Base-by-base conservation (phyloP, 2,329 filamentous ascomycete genomes). In the Cercospora sesami region DNA sequence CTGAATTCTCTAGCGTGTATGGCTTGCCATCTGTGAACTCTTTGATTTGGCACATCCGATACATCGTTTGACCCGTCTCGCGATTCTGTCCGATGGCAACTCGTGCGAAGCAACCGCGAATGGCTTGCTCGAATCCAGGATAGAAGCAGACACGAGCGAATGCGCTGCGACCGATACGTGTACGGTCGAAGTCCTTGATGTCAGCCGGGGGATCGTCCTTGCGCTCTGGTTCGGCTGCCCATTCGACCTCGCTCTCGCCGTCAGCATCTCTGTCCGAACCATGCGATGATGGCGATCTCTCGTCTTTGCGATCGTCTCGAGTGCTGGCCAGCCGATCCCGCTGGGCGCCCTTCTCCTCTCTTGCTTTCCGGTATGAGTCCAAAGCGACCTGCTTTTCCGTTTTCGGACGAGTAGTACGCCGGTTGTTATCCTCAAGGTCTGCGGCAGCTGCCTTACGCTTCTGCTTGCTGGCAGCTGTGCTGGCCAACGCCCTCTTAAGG, bases 91-190 rank as follows among this genome's bases (percentile, higher is more conserved):
- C 94, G 66, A 97, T 87, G 70, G 90, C 91, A 72, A 98, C 88
- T 62, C 95, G 91, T 42, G 90, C 90, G 78, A 91, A 99, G 79
- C 93, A 96, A 62, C 93, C 93, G 16, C 85, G 88, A 75, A 97
- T 91, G 31, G 91, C 86, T 8, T 91, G 83, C 65, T 96, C 91
- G 73, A 99, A 97, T 4, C 90, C 90, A 10, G 95, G 95, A 73
- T 94, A 94, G 82, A 96, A 97, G 84, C 93, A 97, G 65, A 97
- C 91, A 75, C 94, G 89, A 6, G 91, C 90, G 78, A 99, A 97
- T 76, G 93, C 91, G 73, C 87, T 91, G 70, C 95, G 88, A 60
- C 94, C 92, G 67, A 99, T 87, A 66, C 93, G 89, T 63, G 94
- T 88, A 61, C 92, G 88, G 77, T 98, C 91, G 72, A 94, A 89